A percentile compares a stretch with the other conserved stretches of the same genome.
Evolutionary conservation across 306 rosid species (phyloP).

Genomic region (Cotoneaster glaucophyllus): DNA sequence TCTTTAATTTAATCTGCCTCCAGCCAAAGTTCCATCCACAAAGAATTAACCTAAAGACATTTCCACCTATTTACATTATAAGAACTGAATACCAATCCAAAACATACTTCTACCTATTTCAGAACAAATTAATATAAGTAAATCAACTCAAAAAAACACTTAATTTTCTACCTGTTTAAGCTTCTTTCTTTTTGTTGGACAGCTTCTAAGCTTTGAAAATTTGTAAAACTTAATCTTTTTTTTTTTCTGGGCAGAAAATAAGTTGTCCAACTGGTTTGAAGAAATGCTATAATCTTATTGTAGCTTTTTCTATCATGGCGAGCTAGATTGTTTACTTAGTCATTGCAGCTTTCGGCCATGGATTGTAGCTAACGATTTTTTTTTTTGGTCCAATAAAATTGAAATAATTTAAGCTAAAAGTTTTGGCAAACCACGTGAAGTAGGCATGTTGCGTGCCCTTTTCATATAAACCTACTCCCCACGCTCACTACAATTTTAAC

Average conservation of each 20-base stretch:
- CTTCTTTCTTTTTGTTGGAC: too few relatives aligned
- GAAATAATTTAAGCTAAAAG: conserved; percentile 2
- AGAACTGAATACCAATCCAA: neutral
- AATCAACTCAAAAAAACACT: too few relatives aligned
- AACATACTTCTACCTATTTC: neutral
- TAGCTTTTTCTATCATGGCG: too few relatives aligned
- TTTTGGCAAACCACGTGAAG: conserved; percentile 48
- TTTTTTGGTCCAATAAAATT: neutral
- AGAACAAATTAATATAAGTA: neutral
- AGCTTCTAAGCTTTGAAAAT: neutral
- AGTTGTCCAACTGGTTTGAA: neutral
- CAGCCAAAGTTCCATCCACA: neutral
- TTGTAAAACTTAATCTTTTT: neutral
- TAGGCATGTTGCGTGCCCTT: conserved; percentile 23
- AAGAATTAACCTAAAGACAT: neutral
- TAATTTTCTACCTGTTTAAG: too few relatives aligned
- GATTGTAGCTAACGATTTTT: neutral
- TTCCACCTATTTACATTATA: neutral
- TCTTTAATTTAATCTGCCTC: neutral
- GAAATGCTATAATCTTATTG: neutral
- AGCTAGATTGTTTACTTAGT: neutral
- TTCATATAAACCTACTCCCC: conserved; percentile 40
- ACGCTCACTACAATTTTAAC: conserved; percentile 17
- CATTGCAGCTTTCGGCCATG: neutral
- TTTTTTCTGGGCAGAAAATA: neutral